phyloP scores from a whole-genome alignment of 106 monocot species.

The Agapanthus africanus region DNA sequence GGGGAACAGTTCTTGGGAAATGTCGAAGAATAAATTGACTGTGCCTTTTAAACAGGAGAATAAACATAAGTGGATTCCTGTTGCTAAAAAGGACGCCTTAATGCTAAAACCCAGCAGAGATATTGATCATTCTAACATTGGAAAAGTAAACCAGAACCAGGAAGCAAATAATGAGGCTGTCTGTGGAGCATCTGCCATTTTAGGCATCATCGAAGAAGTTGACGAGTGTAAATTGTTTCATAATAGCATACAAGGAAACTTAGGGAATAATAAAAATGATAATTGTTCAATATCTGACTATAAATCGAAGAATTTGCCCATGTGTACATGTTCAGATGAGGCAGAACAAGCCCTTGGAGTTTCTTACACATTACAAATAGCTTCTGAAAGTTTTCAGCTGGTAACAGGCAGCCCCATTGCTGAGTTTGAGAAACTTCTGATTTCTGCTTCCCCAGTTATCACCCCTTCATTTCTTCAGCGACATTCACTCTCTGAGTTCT shows the following conservation, averaged over 20 bases:
- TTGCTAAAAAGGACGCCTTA: background rate
- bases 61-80: constrained; percentile 3
- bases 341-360: constrained; percentile 8
- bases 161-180: background rate
- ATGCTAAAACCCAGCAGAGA: background rate
- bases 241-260: background rate
- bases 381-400: constrained; percentile 9
- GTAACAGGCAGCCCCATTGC: constrained; percentile 23
- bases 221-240: background rate
- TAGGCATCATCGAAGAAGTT: background rate
- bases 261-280: background rate
- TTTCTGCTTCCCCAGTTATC: constrained; percentile 26
- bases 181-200: background rate
- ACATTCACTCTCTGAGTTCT: constrained; percentile 5
- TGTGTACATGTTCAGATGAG: constrained; percentile 6
- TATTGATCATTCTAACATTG: background rate
- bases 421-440: constrained; percentile 25
- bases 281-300: background rate
- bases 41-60: constrained; percentile 8
- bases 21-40: background rate
- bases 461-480: background rate
- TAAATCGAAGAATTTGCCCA: background rate
- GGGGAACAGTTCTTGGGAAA: constrained; percentile 4
- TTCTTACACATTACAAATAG: constrained; percentile 18
- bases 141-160: background rate